Evolutionary conservation across 495 filamentous ascomycete genomes (phyloP).

Genomic region (Xylaria nigripes): DNA sequence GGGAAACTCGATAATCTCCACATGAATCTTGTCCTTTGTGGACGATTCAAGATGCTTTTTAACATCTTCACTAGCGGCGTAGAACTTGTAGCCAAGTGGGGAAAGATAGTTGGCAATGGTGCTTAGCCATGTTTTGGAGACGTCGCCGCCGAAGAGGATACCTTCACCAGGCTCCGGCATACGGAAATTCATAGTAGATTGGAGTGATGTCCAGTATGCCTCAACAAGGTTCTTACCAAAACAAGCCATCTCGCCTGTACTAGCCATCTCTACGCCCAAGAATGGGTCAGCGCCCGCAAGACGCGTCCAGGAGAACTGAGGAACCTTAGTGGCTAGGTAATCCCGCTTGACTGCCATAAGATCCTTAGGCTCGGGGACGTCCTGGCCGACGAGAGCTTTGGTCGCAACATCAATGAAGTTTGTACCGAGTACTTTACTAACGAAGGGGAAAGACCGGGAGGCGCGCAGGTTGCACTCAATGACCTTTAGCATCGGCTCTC

Average conservation of each 20-base stretch:
- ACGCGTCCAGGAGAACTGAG: slow-evolving; percentile 98
- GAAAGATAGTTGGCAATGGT: slow-evolving; percentile 74
- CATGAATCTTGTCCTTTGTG: slow-evolving; percentile 54
- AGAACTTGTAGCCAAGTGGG: slow-evolving; percentile 90
- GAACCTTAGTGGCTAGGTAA: slow-evolving; percentile 93
- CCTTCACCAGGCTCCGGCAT: slow-evolving; percentile 88
- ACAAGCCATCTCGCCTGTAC: slow-evolving; percentile 95
- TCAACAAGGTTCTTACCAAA: slow-evolving; percentile 94
- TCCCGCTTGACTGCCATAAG: slow-evolving; percentile 82
- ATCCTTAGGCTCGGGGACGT: slow-evolving; percentile 80
- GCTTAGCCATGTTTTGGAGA: slow-evolving; percentile 52
- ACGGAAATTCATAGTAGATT: slow-evolving; percentile 99
- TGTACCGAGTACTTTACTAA: slow-evolving; percentile 89
- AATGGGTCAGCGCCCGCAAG: slow-evolving; percentile 97
- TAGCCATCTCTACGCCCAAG: slow-evolving; percentile 95
- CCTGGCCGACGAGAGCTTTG: slow-evolving; percentile 78
- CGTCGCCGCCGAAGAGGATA: slow-evolving; percentile 86
- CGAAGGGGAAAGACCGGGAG: slow-evolving; percentile 95
- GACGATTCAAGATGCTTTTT: slow-evolving; percentile 72
- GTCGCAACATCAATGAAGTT: slow-evolving; percentile 98
- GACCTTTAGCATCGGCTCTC: slow-evolving; percentile 74
- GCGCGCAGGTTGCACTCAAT: slow-evolving; percentile 98
- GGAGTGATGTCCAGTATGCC: slow-evolving; percentile 93
- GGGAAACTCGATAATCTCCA: slow-evolving; percentile 95
- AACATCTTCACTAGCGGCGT: slow-evolving; percentile 69